Percentiles rank a stretch among this genome's conserved stretches.
Conservation (phyloP, 768 basidiomycete genomes). For the Rhodotorula taiwanensis region DNA sequence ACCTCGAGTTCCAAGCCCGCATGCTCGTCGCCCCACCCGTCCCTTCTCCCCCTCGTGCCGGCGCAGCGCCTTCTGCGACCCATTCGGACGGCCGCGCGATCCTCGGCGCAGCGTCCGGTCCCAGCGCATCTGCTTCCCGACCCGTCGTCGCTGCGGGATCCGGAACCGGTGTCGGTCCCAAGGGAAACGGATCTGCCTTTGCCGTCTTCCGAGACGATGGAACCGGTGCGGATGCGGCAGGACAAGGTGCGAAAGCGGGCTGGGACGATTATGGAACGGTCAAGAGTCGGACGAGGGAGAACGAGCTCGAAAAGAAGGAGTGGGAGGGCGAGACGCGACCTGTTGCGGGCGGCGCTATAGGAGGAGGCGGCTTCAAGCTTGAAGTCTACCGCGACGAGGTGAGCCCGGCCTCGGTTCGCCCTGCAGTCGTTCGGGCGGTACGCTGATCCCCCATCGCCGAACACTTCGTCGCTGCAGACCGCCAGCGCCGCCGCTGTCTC, state of each 20-base stretch:
- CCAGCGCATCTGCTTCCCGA: neutral
- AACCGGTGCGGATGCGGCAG: neutral
- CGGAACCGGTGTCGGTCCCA: conserved; percentile 36
- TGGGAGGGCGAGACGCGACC: conserved; percentile 49
- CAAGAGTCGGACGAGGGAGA: conserved; percentile 48
- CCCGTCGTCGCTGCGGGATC: conserved; percentile 37
- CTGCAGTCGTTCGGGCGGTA: too few relatives aligned
- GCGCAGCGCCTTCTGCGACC: conserved; percentile 5
- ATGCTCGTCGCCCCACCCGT: conserved; percentile 50
- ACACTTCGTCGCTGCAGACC: too few relatives aligned
- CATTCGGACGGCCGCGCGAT: conserved; percentile 13
- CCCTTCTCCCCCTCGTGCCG: conserved; percentile 18
- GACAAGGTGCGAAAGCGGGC: conserved; percentile 38
- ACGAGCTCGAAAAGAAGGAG: conserved; percentile 45
- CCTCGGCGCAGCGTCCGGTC: neutral
- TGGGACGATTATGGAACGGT: conserved; percentile 50
- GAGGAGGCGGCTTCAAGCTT: conserved; percentile 45
- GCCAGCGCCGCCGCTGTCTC: conserved; percentile 2
- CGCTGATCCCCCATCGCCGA: too few relatives aligned
- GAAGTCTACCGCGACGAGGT: conserved; percentile 50
- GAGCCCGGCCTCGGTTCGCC: too few relatives aligned
- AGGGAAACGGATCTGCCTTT: conserved; percentile 37
- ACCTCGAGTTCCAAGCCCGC: conserved; percentile 64
- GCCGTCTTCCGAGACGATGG: conserved; percentile 38
- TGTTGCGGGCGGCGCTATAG: conserved; percentile 30